These are phyloP conservation scores for Coniferiporia sulphurascens DNA, from an alignment of 1,284 basidiomycete species.

Conservation along the genomic window DNA sequence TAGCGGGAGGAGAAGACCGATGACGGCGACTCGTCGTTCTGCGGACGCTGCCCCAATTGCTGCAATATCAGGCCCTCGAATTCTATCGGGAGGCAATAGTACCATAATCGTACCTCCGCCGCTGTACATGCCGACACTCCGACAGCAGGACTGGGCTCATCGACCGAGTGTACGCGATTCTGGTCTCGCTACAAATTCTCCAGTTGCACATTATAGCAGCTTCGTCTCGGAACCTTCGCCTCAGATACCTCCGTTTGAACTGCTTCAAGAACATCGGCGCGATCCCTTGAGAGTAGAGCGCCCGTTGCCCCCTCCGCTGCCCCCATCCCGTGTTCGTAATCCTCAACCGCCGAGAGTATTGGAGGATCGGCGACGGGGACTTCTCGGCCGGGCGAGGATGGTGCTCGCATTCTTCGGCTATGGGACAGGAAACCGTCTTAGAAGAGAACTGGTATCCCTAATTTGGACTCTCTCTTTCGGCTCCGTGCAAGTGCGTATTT, in stretches of 20 bases:
- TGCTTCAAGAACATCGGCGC: neutral
- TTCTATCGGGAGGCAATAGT: neutral
- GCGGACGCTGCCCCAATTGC: neutral
- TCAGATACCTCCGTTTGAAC: neutral
- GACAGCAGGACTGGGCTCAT: neutral
- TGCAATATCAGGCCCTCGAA: neutral
- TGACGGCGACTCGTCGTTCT: neutral
- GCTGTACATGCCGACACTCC: neutral
- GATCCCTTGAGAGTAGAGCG: neutral
- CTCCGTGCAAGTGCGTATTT: conserved; percentile 49
- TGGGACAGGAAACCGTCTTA: conserved; percentile 47
- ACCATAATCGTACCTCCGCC: neutral
- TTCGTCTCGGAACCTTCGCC: neutral
- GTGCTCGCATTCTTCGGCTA: conserved; percentile 50
- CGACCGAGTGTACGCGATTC: conserved; percentile 3
- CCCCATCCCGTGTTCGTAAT: neutral
- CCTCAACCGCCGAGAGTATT: neutral
- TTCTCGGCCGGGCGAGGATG: conserved; percentile 11
- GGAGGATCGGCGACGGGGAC: neutral
- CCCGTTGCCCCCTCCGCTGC: neutral
- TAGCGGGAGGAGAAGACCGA: neutral
- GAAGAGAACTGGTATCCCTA: conserved; percentile 55
- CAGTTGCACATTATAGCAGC: neutral
- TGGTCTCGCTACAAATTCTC: conserved; percentile 2
- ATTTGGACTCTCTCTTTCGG: conserved; percentile 52